Base-by-base conservation (phyloP, 148 eudicot species). In the Vaccinium corymbosum region DNA sequence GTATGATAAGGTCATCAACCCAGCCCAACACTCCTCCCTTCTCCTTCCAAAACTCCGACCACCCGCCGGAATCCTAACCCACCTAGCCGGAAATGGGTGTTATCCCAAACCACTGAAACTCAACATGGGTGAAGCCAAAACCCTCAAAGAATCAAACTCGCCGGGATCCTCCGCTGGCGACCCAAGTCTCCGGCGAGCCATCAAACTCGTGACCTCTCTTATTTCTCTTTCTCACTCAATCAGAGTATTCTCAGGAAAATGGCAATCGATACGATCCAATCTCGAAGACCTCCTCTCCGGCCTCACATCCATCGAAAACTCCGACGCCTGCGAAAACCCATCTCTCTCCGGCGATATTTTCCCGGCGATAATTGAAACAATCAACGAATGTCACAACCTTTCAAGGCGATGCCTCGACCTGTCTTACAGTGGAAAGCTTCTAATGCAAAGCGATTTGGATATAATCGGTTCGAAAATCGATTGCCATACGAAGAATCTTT, bases 401-500 rank as follows among this genome's bases (percentile, higher is more conserved):
- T 91, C 90, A 0, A 25, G 61, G 52, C 83, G 85, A 19, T 97
- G 99, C 76, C 57, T 89, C 49, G 93, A 86, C 64, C 77, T 82
- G 2, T 86, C 89, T 1, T 97, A 83, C 53, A 77, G 89, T 46
- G 99, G 99, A 42, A 97, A 97, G 88, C 88, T 97, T 19, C 79
- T 89, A 32, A 97, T 93, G 99, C 95, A 97, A 81, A 97, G 99
- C 66, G 93, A 97, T 76, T 91, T 97, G 53, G 95, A 94, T 82
- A 78, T 85, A 20, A 73, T 89, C 2, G 81, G 88, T 9, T 87
- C 90, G 1, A 92, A 86, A 48, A 74, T 97, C 3, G 94, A 92
- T 59, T 14, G 50, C 9, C 90, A 86, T 6, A n/a, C 79, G 2
- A 89, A 82, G 27, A 83, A 62, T 7, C 73, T 97, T 0, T 55